Evolutionary conservation across 306 rosid species (phyloP), one percentile per base, ranked within the genome.

Genomic region (Senna tora): DNA sequence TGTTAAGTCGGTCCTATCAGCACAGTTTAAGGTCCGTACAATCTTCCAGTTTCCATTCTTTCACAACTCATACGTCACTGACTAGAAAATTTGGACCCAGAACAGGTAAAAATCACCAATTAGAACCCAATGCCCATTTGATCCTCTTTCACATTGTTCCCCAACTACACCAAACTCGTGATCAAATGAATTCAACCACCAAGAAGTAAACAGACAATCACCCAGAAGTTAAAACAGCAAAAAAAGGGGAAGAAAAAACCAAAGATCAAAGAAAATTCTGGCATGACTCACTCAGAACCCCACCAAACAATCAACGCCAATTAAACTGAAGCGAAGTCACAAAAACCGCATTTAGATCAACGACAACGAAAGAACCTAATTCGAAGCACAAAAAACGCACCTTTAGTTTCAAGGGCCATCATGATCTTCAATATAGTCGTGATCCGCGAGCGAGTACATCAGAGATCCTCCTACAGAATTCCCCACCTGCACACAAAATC

Each of bases 361-460:
- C 8, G 51, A 52, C 19, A 15, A 69, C 63, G 68, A 22, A 3
- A 32, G 20, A 54, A 20, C 15, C 15, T 21, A 12, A 39, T 49
- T 13, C 49, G 30, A 58, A 36, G 32, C 67, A 45, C 34, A 17
- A 78, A 22, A 42, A 47, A 13, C 34, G 34, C 28, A 84, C 92
- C 92, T 77, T 75, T 56, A 33, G 73, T 83, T 84, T 87, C 89
- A 84, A 72, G 85, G 86, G 87, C 84, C 91, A 80, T 87, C 85
- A 80, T 82, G 87, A 77, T 84, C 87, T 75, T 75, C 64, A 20
- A 80, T 67, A 58, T 74, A 87, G 79, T 75, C 55, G 79, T 79
- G 85, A 87, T 87, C 89, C 85, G 43, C 91, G 76, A 71, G 82
- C 80, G 79, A 65, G 87, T 76, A 82, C 91, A 87, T 87, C 84